phyloP scores from a whole-genome alignment of 495 filamentous ascomycete species.

The Aspergillus baeticus region DNA sequence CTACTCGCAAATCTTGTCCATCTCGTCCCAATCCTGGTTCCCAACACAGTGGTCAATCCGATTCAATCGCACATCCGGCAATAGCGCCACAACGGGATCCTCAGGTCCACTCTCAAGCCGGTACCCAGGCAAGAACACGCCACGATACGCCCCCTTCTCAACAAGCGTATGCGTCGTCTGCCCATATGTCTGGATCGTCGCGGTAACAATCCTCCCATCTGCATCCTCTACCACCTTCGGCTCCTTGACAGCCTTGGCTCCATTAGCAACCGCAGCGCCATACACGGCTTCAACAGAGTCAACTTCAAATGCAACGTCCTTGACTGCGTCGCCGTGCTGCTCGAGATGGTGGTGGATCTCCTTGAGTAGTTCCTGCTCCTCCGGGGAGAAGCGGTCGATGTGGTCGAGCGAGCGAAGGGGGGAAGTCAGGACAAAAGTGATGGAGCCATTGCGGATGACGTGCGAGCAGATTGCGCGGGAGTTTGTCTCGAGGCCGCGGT shows the following conservation, averaged over 20 bases:
- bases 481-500: conserved; percentile 84
- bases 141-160: conserved; percentile 62
- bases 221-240: conserved; percentile 49
- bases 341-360: conserved; percentile 77
- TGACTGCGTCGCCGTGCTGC: conserved; percentile 84
- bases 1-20: conserved; percentile 82
- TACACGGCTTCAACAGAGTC: conserved; percentile 79
- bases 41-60: conserved; percentile 92
- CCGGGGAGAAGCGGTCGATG: conserved; percentile 42
- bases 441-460: conserved; percentile 72
- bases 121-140: conserved; percentile 81
- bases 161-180: conserved; percentile 90
- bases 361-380: conserved; percentile 57
- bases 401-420: conserved; percentile 64
- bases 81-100: conserved; percentile 47
- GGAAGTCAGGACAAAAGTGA: conserved; percentile 82
- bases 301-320: conserved; percentile 89
- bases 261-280: conserved; percentile 62
- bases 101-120: conserved; percentile 40
- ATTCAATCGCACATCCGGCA: conserved; percentile 63
- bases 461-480: conserved; percentile 71
- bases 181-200: conserved; percentile 82
- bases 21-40: conserved; percentile 87
- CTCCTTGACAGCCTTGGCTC: conserved; percentile 61
- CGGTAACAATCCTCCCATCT: conserved; percentile 59